Evolutionary conservation across 192 early-diverging fungal genomes (phyloP).

Genomic region (Gorgonomyces haynaldii): DNA sequence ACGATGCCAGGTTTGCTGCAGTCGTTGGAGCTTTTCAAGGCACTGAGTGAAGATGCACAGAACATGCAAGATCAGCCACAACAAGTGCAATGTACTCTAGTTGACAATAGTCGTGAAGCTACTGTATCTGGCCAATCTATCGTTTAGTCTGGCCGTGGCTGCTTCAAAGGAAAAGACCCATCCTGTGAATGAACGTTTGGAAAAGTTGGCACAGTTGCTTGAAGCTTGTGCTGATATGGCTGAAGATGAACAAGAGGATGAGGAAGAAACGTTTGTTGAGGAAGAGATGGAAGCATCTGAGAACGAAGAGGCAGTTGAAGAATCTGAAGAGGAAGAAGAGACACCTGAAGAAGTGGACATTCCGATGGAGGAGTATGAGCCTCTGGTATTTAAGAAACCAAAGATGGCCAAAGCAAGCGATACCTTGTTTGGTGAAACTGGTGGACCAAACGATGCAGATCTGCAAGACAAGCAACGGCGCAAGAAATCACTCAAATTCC

Average conservation of each 20-base stretch:
- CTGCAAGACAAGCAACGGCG: constrained; percentile 66
- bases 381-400: constrained; percentile 10
- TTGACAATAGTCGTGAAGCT: constrained; percentile 1
- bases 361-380: constrained; percentile 18
- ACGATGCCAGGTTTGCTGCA: constrained; percentile 3
- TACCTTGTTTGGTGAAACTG: constrained; percentile 68
- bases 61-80: too few species aligned
- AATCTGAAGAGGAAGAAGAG: constrained; percentile 11
- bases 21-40: not conserved
- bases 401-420: constrained; percentile 10
- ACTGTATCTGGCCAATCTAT: constrained; percentile 73
- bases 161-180: constrained; percentile 54
- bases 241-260: constrained; percentile 15
- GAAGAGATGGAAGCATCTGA: constrained; percentile 11
- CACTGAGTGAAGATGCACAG: not conserved
- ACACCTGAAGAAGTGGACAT: constrained; percentile 6
- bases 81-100: too few species aligned
- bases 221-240: constrained; percentile 11
- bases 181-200: constrained; percentile 73
- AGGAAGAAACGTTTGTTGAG: constrained; percentile 2
- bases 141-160: constrained; percentile 69
- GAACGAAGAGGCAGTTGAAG: constrained; percentile 10
- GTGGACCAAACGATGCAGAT: constrained; percentile 62
- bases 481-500: constrained; percentile 40
- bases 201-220: constrained; percentile 55